Conservation (phyloP, 495 filamentous ascomycete genomes). For the Hypoxylon subgilvum region DNA sequence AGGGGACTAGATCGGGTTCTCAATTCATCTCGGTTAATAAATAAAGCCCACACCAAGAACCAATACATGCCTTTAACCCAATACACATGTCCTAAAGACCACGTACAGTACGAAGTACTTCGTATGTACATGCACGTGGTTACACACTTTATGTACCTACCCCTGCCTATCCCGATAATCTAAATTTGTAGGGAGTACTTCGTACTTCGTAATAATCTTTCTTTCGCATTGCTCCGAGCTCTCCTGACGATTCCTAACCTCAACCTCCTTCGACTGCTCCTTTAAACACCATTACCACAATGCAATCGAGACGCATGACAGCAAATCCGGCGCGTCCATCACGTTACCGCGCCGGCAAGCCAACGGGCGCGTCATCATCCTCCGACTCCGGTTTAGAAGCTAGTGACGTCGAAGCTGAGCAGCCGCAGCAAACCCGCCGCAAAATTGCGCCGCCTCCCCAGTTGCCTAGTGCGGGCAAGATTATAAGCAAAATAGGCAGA, state of each 20-base stretch:
- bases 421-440: conserved; percentile 37
- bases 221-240: too few relatives aligned
- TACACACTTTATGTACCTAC: too few relatives aligned
- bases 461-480: conserved; percentile 61
- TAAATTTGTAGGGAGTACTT: too few relatives aligned
- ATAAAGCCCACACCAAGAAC: too few relatives aligned
- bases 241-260: not conserved
- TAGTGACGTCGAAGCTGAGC: conserved; percentile 56
- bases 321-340: conserved; percentile 84
- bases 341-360: conserved; percentile 86
- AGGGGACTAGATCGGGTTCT: too few relatives aligned
- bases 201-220: too few relatives aligned
- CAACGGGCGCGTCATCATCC: conserved; percentile 68
- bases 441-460: conserved; percentile 62
- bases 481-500: conserved; percentile 67
- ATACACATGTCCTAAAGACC: too few relatives aligned
- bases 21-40: too few relatives aligned
- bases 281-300: conserved; percentile 46
- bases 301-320: conserved; percentile 94
- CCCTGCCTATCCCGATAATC: too few relatives aligned
- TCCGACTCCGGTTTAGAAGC: conserved; percentile 68
- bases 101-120: too few relatives aligned
- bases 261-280: not conserved
- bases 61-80: too few relatives aligned
- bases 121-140: too few relatives aligned